A percentile compares a stretch with the other conserved stretches of the same genome.
Conservation (phyloP, 1,284 basidiomycete species). For the Entoloma clypeatum region DNA sequence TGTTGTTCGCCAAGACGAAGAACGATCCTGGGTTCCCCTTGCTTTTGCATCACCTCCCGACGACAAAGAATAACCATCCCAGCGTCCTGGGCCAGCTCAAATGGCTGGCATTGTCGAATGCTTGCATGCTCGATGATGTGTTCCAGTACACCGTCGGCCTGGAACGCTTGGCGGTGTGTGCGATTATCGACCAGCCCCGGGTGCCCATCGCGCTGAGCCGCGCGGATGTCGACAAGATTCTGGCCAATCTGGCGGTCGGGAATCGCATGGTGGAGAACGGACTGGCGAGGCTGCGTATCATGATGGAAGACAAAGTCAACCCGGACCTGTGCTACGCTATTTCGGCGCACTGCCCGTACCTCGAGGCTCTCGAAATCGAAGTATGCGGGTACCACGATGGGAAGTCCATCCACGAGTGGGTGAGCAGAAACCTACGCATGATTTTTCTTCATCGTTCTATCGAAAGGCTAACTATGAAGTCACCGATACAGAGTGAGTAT, state of each 20-base stretch:
- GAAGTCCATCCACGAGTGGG: slow-evolving; percentile 33
- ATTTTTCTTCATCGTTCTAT: slow-evolving; percentile 1
- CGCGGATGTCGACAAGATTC: slow-evolving; percentile 24
- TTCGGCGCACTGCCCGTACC: slow-evolving; percentile 27
- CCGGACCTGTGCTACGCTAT: slow-evolving; percentile 28
- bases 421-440: slow-evolving; percentile 18
- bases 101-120: slow-evolving; percentile 33
- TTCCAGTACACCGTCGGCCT: slow-evolving; percentile 26
- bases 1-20: slow-evolving; percentile 30
- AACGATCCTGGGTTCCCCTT: slow-evolving; percentile 24
- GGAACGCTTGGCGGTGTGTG: slow-evolving; percentile 29
- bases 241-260: slow-evolving; percentile 26
- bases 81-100: slow-evolving; percentile 27
- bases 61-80: slow-evolving; percentile 20
- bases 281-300: slow-evolving; percentile 30
- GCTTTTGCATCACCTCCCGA: slow-evolving; percentile 18
- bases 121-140: slow-evolving; percentile 28
- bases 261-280: slow-evolving; percentile 12
- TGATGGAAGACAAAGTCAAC: slow-evolving; percentile 35
- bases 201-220: slow-evolving; percentile 30
- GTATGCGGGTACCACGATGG: slow-evolving; percentile 36
- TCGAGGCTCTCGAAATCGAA: slow-evolving; percentile 36
- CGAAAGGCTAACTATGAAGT: slow-evolving; percentile 1
- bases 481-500: slow-evolving; percentile 27
- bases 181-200: slow-evolving; percentile 32